Conservation (phyloP, 78 protist genomes). For the Mastigamoeba balamuthi region DNA sequence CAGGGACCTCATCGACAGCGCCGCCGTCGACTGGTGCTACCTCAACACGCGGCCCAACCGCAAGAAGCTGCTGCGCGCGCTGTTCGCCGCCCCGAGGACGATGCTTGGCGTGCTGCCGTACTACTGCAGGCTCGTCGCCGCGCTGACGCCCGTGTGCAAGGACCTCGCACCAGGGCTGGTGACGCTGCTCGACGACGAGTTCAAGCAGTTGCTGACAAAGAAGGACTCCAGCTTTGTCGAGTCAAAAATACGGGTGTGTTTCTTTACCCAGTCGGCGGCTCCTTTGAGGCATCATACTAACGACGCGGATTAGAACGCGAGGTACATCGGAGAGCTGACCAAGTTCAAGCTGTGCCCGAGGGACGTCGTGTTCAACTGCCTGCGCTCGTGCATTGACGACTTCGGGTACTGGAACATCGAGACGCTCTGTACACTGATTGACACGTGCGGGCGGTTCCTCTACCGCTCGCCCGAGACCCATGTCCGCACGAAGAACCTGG, state of each 20-base stretch:
- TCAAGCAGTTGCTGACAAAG: background rate
- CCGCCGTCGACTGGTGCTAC: conserved; percentile 5
- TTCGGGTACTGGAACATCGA: conserved; percentile 55
- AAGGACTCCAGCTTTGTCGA: conserved; percentile 11
- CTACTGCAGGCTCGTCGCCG: conserved; percentile 11
- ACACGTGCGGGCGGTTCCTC: conserved; percentile 63
- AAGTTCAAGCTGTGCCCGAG: conserved; percentile 37
- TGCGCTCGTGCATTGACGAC: conserved; percentile 43
- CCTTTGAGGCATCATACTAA: background rate
- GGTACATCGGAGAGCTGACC: conserved; percentile 53
- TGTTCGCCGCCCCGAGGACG: background rate
- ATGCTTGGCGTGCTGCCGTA: conserved; percentile 11
- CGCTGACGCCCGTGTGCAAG: background rate
- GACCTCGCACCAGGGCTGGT: conserved; percentile 1
- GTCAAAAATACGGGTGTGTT: background rate
- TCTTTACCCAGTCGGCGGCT: background rate
- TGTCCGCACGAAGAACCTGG: conserved; percentile 32
- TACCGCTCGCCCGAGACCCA: conserved; percentile 45
- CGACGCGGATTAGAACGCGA: background rate
- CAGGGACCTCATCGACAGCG: background rate
- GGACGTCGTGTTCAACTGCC: conserved; percentile 17
- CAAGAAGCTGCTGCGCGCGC: background rate
- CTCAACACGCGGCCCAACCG: conserved; percentile 4
- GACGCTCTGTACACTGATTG: conserved; percentile 45
- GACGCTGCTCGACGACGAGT: background rate